Base-by-base conservation (phyloP, 164 flowering plant species). In the Magnolia sinica region DNA sequence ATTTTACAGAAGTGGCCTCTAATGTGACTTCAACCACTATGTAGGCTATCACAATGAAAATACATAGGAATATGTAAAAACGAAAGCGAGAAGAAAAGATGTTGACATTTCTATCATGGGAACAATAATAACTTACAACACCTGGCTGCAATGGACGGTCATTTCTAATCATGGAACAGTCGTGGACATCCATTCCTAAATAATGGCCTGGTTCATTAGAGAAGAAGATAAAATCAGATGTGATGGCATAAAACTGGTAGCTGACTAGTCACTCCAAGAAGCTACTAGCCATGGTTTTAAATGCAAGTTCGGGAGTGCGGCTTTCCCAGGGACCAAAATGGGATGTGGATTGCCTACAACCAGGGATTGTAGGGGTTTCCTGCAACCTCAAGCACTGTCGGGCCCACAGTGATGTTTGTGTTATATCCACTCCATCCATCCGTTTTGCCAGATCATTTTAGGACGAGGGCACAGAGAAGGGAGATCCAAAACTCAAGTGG, bases 171-270 rank as follows among this genome's bases (percentile, higher is more conserved):
- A 68, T 72, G 7, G 94, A 84, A 78, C 92, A 88, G 84, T 95
- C 99, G 80, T 96, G 99, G 77, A 96, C 95, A 84, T 96, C 99
- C 97, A 92, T 93, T 76, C 99, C 99, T n/a, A 96, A 86, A 85
- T 92, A 93, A 77, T 93, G 98, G 84, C 97, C 98, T 93, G 88
- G 64, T 73, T 82, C 45, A 69, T 71, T 59, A 73, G 22, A 72
- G 52, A 29, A 22, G 51, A 72, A 78, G 19, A 68, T 13, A 49
- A 18, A 51, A 31, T 24, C 31, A 50, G 31, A 55, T 55, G 18
- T 55, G 61, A 64, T 20, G 52, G 74, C 49, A 66, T 13, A 66
- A 22, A 10, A 45, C n/a, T 45, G 2, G 29, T 13, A 22, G n/a
- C 29, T 73, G 68, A 24, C 11, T 72, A 23, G 68, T n/a, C 51